Evolutionary conservation across 768 basidiomycete species (phyloP).

Genomic region (Boletus speciosus): DNA sequence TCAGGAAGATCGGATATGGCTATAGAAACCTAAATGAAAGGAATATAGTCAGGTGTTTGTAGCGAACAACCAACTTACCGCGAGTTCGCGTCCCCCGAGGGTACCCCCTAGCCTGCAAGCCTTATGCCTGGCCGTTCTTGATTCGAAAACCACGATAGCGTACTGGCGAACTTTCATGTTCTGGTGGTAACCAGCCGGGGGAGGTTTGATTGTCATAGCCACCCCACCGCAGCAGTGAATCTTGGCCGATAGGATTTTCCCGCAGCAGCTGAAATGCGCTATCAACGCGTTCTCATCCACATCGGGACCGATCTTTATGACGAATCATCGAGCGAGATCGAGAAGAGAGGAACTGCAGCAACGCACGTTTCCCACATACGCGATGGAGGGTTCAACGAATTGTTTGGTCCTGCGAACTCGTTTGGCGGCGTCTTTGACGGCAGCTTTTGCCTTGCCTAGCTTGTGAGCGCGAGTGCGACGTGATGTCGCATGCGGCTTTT

Average conservation of each 20-base stretch:
- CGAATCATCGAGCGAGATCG: slow-evolving; percentile 1
- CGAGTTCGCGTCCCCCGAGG: slow-evolving; percentile 38
- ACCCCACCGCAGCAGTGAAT: slow-evolving; percentile 34
- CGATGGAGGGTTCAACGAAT: slow-evolving; percentile 27
- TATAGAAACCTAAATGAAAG: slow-evolving; percentile 22
- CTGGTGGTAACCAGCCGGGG: slow-evolving; percentile 27
- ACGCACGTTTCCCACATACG: slow-evolving; percentile 66
- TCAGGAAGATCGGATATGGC: slow-evolving; percentile 34
- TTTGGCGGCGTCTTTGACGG: slow-evolving; percentile 17
- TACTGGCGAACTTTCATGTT: slow-evolving; percentile 46
- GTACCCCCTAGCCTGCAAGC: slow-evolving; percentile 43
- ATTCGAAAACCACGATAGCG: slow-evolving; percentile 47
- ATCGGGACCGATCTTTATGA: slow-evolving; percentile 32
- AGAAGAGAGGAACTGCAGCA: neutral
- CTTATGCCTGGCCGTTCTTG: slow-evolving; percentile 32
- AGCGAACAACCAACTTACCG: slow-evolving; percentile 34
- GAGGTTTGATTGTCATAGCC: slow-evolving; percentile 25
- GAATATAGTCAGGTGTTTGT: neutral
- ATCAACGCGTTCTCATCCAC: slow-evolving; percentile 23
- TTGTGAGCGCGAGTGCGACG: slow-evolving; percentile 11
- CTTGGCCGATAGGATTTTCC: slow-evolving; percentile 16
- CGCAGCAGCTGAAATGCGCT: slow-evolving; percentile 24
- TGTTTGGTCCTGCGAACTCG: slow-evolving; percentile 10
- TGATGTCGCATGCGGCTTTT: slow-evolving; percentile 3
- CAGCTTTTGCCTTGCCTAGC: slow-evolving; percentile 15